Evolutionary conservation across 164 flowering plant species (phyloP).

Genomic region (Vitis rotundifolia): DNA sequence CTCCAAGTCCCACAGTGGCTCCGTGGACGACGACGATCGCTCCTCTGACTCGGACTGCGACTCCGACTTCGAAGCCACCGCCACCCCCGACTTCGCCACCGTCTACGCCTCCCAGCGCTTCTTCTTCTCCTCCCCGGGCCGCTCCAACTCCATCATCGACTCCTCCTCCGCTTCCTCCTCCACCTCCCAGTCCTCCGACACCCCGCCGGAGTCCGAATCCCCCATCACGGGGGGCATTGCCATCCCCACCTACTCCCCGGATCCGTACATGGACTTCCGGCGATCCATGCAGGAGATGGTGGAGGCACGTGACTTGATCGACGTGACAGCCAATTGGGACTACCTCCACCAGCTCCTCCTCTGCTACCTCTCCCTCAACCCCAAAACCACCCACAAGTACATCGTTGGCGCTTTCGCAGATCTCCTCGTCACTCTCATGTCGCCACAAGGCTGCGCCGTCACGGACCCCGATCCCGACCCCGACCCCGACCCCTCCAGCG

Average conservation of each 20-base stretch:
- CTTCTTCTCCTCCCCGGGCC: constrained; percentile 76
- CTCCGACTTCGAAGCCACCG: constrained; percentile 11
- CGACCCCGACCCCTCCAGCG: background rate
- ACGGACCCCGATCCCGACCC: too few relatives aligned
- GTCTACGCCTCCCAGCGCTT: constrained; percentile 57
- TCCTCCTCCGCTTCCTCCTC: constrained; percentile 20
- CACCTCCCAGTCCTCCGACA: background rate
- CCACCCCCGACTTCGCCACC: constrained; percentile 45
- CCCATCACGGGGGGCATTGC: constrained; percentile 34
- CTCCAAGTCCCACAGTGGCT: constrained; percentile 3
- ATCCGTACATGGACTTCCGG: constrained; percentile 75
- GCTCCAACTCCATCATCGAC: constrained; percentile 64
- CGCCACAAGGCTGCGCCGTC: background rate
- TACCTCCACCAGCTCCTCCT: constrained; percentile 56
- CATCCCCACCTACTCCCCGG: constrained; percentile 55
- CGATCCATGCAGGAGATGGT: constrained; percentile 97
- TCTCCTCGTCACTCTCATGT: constrained; percentile 48
- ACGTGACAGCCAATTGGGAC: constrained; percentile 46
- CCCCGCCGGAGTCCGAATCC: constrained; percentile 7
- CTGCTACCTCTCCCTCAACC: constrained; percentile 56
- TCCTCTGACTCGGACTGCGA: constrained; percentile 9
- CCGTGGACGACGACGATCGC: constrained; percentile 2
- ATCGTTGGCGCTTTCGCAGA: constrained; percentile 64
- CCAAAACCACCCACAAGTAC: constrained; percentile 52
- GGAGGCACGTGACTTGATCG: constrained; percentile 49